phyloP scores from a whole-genome alignment of 129 eudicot species.

The Tanacetum coccineum region DNA sequence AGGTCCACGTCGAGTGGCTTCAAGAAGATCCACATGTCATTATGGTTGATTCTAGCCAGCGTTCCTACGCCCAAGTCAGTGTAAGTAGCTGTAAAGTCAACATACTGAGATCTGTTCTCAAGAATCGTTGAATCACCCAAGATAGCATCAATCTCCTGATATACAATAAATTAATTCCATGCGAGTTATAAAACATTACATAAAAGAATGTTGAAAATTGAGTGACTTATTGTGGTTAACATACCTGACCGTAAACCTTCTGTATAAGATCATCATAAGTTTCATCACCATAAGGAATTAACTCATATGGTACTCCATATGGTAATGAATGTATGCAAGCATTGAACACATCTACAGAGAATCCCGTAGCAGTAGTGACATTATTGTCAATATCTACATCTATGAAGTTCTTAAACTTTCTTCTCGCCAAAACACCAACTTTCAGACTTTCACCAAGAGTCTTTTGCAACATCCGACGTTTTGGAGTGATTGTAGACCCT shows the following conservation, averaged over 20 bases:
- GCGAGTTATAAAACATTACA: not conserved
- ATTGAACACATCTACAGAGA: slow-evolving; percentile 45
- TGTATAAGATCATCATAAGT: slow-evolving; percentile 37
- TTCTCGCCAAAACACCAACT: slow-evolving; percentile 36
- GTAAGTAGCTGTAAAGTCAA: slow-evolving; percentile 47
- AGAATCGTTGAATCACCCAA: slow-evolving; percentile 45
- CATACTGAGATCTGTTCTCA: slow-evolving; percentile 34
- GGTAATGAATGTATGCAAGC: slow-evolving; percentile 29
- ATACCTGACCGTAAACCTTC: slow-evolving; percentile 43
- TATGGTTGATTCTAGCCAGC: slow-evolving; percentile 27
- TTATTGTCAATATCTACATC: slow-evolving; percentile 5
- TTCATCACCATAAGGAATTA: slow-evolving; percentile 24
- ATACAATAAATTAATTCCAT: not conserved
- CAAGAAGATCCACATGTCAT: slow-evolving; percentile 34
- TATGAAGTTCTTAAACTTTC: slow-evolving; percentile 24
- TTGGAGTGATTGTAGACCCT: slow-evolving; percentile 21
- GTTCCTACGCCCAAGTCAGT: slow-evolving; percentile 38
- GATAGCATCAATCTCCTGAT: slow-evolving; percentile 36
- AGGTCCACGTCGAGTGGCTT: slow-evolving; percentile 36
- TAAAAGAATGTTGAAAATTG: too few relatives aligned
- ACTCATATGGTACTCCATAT: slow-evolving; percentile 30
- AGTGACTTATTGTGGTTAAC: not conserved
- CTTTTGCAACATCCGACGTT: slow-evolving; percentile 1
- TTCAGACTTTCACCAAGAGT: slow-evolving; percentile 30
- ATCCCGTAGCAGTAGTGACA: slow-evolving; percentile 27